Percentiles rank a stretch among this genome's conserved stretches.
These are phyloP conservation scores for Solanum habrochaites DNA, from an alignment of 257 asterid genomes.

Conservation along the genomic window DNA sequence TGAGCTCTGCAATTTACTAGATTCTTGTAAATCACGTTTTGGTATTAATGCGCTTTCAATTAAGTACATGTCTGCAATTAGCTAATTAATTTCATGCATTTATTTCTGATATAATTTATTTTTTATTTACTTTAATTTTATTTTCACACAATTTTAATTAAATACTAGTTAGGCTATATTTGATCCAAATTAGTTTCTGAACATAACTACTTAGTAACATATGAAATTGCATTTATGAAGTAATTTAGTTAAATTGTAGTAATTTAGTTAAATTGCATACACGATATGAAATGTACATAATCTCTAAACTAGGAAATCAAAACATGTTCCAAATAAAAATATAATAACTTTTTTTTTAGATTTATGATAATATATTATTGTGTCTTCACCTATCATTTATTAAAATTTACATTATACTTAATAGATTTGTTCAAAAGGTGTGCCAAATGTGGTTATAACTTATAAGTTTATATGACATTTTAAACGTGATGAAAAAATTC, in stretches of 20 bases:
- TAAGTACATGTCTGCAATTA: neutral
- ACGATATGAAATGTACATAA: neutral
- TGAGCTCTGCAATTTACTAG: neutral
- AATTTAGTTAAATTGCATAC: neutral
- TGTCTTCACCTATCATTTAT: neutral
- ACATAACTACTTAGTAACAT: neutral
- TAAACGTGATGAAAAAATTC: too few relatives aligned
- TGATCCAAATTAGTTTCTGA: neutral
- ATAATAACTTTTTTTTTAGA: neutral
- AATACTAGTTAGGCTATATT: neutral
- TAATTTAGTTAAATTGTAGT: neutral
- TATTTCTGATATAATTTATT: neutral
- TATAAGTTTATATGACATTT: too few relatives aligned
- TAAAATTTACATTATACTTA: neutral
- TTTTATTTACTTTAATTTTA: neutral
- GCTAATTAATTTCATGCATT: neutral
- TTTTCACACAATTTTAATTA: neutral
- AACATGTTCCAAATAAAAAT: neutral
- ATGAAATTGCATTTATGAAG: neutral
- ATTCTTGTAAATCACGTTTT: neutral
- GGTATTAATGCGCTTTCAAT: neutral
- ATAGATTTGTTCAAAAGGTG: neutral
- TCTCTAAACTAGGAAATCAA: neutral
- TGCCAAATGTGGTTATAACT: neutral
- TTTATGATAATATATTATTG: neutral